A percentile compares a stretch with the other conserved stretches of the same genome.
These are phyloP conservation scores for Hypsizygus ulmarius DNA, from an alignment of 1,284 basidiomycete genomes.

Conservation along the genomic window DNA sequence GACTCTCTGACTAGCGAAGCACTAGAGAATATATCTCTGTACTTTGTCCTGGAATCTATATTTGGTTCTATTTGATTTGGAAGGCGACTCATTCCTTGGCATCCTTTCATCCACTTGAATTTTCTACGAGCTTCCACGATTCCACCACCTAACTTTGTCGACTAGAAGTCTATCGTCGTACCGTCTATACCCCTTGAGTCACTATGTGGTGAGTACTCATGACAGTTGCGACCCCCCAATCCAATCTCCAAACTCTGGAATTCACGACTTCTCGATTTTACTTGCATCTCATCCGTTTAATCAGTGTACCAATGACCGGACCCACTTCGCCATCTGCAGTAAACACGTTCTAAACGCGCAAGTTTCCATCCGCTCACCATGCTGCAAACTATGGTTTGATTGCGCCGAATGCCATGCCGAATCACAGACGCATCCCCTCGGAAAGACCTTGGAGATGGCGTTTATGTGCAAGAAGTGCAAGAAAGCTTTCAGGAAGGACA, in stretches of 20 bases:
- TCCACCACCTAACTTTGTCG: neutral
- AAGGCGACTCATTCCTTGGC: neutral
- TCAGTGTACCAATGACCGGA: conserved; percentile 21
- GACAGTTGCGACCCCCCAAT: neutral
- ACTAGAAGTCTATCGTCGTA: neutral
- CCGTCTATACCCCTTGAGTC: neutral
- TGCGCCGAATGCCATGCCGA: conserved; percentile 95
- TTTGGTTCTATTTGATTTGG: conserved; percentile 5
- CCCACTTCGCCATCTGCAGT: conserved; percentile 41
- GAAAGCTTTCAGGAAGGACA: conserved; percentile 96
- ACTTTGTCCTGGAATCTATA: no score
- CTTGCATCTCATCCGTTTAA: conserved; percentile 14
- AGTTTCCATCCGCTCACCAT: conserved; percentile 90
- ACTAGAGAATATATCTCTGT: no score
- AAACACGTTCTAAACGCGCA: conserved; percentile 94
- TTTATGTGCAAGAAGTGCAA: conserved; percentile 99
- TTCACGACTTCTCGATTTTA: neutral
- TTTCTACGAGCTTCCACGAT: no score
- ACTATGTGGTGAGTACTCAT: conserved; percentile 10
- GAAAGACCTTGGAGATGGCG: conserved; percentile 84
- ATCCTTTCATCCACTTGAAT: no score
- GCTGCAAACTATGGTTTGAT: conserved; percentile 95
- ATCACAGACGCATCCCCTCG: conserved; percentile 68
- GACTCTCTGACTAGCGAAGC: no score
- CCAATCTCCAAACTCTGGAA: neutral